Conservation (phyloP, 179 eudicot genomes). For the Beta corolliflora region DNA sequence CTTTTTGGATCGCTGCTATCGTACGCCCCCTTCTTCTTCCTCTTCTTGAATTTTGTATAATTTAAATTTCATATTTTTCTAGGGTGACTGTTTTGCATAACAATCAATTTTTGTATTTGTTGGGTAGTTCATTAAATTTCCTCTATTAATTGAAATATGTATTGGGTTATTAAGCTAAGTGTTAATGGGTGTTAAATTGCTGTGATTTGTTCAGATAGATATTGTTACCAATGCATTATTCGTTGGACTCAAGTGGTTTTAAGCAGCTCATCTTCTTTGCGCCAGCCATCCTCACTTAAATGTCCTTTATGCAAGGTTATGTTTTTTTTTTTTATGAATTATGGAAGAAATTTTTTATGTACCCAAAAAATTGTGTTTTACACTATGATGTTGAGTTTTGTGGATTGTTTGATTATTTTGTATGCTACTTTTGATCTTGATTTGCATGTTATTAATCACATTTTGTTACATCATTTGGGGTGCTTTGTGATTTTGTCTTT, state of each 20-base stretch:
- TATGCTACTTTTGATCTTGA: background rate
- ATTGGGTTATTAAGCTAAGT: background rate
- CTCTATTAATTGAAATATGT: background rate
- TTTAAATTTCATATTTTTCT: background rate
- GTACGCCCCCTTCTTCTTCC: conserved; percentile 38
- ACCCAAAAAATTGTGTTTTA: too few relatives aligned
- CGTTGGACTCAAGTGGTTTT: conserved; percentile 71
- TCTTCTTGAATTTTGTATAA: background rate
- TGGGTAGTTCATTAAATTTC: background rate
- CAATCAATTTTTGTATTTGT: background rate
- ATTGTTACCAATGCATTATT: conserved; percentile 66
- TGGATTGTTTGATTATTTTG: background rate
- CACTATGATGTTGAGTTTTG: too few relatives aligned
- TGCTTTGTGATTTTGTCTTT: background rate
- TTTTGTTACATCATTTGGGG: background rate
- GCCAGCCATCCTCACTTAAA: conserved; percentile 47
- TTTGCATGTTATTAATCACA: background rate
- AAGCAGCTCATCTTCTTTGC: conserved; percentile 42
- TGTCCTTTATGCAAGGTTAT: conserved; percentile 87
- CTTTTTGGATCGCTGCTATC: conserved; percentile 67
- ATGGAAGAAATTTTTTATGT: background rate
- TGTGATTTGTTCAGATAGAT: conserved; percentile 53
- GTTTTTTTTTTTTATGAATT: background rate
- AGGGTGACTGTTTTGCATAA: background rate
- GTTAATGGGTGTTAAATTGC: background rate